Evolutionary conservation across 805 yeast species (phyloP), one percentile per base, ranked within the genome.

Genomic region (Clavispora santaluciae): DNA sequence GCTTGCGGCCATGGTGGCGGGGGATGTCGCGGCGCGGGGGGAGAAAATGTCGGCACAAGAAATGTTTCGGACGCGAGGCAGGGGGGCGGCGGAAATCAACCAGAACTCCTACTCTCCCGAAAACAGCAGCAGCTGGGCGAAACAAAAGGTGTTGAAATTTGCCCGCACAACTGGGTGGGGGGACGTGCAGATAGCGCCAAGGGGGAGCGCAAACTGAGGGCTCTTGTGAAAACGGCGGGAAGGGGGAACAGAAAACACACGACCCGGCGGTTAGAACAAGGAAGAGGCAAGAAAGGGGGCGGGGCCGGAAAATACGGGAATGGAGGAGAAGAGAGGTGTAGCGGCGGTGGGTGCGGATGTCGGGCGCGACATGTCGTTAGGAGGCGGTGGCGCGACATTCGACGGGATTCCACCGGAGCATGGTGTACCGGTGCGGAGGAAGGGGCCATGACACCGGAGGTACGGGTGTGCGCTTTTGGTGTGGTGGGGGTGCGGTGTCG

Each of bases 1-100:
- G 38, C 58, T 57, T 34, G 68, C 68, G 20, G 67, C 68, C 70
- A 64, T 64, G 37, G 22, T 49, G 41, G 29, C 9, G 16, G 22
- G 6, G 25, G 24, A 20, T 5, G 18, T 7, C 16, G 11, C 4
- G 34, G 13, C 22, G 12, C 6, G 21, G 35, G 3, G 17, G 34
- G 11, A 24, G 22, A n/a, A 17, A 16, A 10, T 12, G 31, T 7
- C 31, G 22, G 21, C 9, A 13, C 34, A 6, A 11, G 34, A 6
- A n/a, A 7, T 18, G 34, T 9, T 9, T 15, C 16, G 30, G 30
- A 10, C 10, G 5, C 4, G 10, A n/a, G n/a, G 13, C 30, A 13
- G 30, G 3, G 30, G 30, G 13, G 10, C 16, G 10, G 18, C 18
- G 5, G 25, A 22, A 22, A 22, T 8, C n/a, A n/a, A n/a, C n/a